Evolutionary conservation across 2,329 filamentous ascomycete species (phyloP), one percentile per base, ranked within the genome.

Genomic region (Ascomycota sp.): DNA sequence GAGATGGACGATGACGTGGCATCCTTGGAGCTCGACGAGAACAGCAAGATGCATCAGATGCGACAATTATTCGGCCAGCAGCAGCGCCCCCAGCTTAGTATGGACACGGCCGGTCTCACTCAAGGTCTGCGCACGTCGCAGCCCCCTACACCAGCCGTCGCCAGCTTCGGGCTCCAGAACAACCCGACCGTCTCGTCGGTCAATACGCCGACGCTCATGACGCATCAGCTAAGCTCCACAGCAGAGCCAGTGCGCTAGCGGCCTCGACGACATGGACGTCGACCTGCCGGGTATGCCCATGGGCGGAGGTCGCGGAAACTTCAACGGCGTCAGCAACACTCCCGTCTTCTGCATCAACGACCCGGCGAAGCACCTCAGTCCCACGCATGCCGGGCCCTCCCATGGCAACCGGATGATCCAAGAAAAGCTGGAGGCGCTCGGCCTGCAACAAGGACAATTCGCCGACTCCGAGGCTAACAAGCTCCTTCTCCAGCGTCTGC

Each of bases 171-270:
- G 29, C 72, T 92, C 40, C 77, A 83, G 48, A 82, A 92, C 50
- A 94, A 94, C 50, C 86, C 86, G 11, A 94, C 85, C 1, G 86
- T 95, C 12, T 98, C 89, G 3, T 94, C 85, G 4, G 86, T 94
- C 32, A 95, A 94, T 51, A 95, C 86, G 0, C 86, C 86, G 1
- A 92, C 85, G 1, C 64, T 95, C 33, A 78, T 77, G 35, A 81
- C 81, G 1, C 75, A 83, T 38, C 75, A 79, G 22, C 75, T n/a
- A 82, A 41, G 69, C 78, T 23, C 65, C 69, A 25, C 47, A 56
- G 33, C 63, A 57, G 53, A 64, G 55, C 50, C 72, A 17, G 67
- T 71, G 32, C 68, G 31, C 30, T 15, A 39, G 30, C 75, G 50
- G 73, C 63, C 52, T 57, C 17, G 31, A 37, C 20, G 75, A 83